phyloP scores from a whole-genome alignment of 2,329 filamentous ascomycete species.

The Fusarium sp. region DNA sequence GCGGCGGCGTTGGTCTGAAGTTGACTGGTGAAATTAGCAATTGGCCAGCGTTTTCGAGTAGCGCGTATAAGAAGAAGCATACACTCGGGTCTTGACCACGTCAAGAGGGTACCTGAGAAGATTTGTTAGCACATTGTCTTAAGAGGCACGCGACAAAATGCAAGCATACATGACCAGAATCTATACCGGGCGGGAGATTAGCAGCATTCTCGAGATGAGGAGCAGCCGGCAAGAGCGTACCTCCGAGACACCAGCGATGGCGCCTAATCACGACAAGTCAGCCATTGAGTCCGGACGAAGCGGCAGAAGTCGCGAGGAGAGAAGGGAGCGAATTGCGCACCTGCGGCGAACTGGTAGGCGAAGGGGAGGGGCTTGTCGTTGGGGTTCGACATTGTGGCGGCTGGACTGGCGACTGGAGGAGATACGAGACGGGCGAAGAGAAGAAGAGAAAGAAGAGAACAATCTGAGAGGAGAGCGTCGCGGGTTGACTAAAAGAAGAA shows the following conservation, averaged over 20 bases:
- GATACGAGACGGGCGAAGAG: constrained; percentile 12
- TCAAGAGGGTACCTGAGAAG: constrained; percentile 93
- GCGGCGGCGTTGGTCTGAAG: constrained; percentile 82
- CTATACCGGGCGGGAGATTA: constrained; percentile 61
- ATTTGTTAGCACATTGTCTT: constrained; percentile 35
- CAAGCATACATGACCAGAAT: constrained; percentile 85
- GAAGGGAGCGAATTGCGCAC: constrained; percentile 64
- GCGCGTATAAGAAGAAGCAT: constrained; percentile 60
- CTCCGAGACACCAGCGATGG: constrained; percentile 98
- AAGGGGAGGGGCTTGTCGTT: constrained; percentile 86
- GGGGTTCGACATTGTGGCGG: constrained; percentile 52
- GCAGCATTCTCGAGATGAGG: constrained; percentile 36
- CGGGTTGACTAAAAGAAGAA: constrained; percentile 31
- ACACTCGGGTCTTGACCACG: constrained; percentile 98
- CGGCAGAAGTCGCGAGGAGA: constrained; percentile 6
- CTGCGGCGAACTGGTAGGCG: constrained; percentile 94
- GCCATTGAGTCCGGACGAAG: constrained; percentile 32
- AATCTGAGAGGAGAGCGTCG: constrained; percentile 33
- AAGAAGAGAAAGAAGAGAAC: constrained; percentile 18
- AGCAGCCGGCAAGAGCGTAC: constrained; percentile 65
- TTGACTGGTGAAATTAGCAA: constrained; percentile 72
- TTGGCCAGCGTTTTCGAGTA: constrained; percentile 11
- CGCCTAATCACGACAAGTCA: constrained; percentile 68
- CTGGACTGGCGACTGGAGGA: constrained; percentile 19
- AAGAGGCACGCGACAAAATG: constrained; percentile 40